Percentiles rank a stretch among this genome's conserved stretches.
These are phyloP conservation scores for Closterium sp. DNA, from an alignment of 139 green algal genomes.

Conservation along the genomic window DNA sequence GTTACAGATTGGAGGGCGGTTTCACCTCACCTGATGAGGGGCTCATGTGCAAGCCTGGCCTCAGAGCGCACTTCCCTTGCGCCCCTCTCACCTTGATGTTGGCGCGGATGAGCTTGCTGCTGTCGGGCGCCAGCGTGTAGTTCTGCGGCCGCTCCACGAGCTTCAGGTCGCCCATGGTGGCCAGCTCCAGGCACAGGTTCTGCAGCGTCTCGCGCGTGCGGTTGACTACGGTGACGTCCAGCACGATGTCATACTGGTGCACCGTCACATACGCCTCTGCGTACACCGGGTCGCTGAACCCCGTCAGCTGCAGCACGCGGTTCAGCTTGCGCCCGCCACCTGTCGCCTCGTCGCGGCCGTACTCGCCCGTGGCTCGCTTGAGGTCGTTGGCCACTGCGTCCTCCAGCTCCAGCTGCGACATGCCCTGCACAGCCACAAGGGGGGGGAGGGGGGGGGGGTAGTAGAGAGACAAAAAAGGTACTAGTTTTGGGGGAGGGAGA, in stretches of 20 bases:
- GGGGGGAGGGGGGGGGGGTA: no score
- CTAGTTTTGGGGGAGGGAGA: background rate
- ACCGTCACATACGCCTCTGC: conserved; percentile 84
- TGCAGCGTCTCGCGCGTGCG: conserved; percentile 76
- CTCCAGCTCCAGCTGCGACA: conserved; percentile 85
- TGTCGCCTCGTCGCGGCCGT: conserved; percentile 52
- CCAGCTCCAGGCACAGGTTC: conserved; percentile 94
- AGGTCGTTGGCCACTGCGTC: conserved; percentile 80
- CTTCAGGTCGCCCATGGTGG: conserved; percentile 98
- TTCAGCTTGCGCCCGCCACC: conserved; percentile 61
- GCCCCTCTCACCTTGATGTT: conserved; percentile 86
- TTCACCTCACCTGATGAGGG: background rate
- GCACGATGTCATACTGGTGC: conserved; percentile 95
- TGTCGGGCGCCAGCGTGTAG: conserved; percentile 81
- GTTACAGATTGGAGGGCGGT: no score
- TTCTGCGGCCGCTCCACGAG: conserved; percentile 95
- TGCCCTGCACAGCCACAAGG: conserved; percentile 37
- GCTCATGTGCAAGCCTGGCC: no score
- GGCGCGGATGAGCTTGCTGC: conserved; percentile 77
- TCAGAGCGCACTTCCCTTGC: background rate
- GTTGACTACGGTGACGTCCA: conserved; percentile 95
- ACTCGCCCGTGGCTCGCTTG: conserved; percentile 73
- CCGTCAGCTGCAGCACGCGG: conserved; percentile 95
- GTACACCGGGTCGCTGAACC: conserved; percentile 92
- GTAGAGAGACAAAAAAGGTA: no score